Percentiles rank a stretch among this genome's conserved stretches.
Evolutionary conservation across 768 basidiomycete genomes (phyloP).

Genomic region (Russula emetica): DNA sequence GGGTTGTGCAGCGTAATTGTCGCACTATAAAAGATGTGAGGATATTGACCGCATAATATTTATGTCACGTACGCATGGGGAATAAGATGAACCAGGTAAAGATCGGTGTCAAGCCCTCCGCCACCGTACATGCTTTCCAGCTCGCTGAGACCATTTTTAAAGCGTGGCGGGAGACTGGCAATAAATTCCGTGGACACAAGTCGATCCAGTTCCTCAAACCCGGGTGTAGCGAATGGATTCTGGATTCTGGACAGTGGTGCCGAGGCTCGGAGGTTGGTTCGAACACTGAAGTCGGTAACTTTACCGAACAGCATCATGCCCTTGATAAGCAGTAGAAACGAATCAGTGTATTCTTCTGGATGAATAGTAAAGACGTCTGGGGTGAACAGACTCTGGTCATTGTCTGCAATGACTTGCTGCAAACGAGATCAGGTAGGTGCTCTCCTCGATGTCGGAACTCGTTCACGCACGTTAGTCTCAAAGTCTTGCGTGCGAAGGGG

Average conservation of each 20-base stretch:
- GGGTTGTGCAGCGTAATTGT: constrained; percentile 84
- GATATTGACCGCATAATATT: constrained; percentile 23
- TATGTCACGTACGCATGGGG: constrained; percentile 69
- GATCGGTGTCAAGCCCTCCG: constrained; percentile 67
- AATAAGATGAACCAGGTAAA: constrained; percentile 82
- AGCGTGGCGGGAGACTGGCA: constrained; percentile 62
- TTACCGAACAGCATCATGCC: constrained; percentile 79
- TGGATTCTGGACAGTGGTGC: constrained; percentile 65
- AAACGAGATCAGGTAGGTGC: constrained; percentile 20
- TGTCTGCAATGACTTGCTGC: constrained; percentile 58
- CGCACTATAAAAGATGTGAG: constrained; percentile 47
- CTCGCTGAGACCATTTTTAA: constrained; percentile 59
- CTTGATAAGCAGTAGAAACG: constrained; percentile 77
- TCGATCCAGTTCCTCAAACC: constrained; percentile 66
- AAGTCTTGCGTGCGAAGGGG: constrained; percentile 74
- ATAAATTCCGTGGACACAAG: constrained; percentile 66
- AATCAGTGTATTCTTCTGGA: constrained; percentile 73
- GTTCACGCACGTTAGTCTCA: constrained; percentile 56
- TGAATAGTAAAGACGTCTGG: constrained; percentile 66
- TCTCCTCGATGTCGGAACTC: constrained; percentile 8
- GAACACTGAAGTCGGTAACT: constrained; percentile 82
- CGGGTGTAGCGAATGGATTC: constrained; percentile 63
- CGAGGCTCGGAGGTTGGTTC: constrained; percentile 63
- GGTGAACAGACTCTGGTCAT: constrained; percentile 68
- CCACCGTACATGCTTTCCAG: constrained; percentile 53